Conservation (phyloP, 495 filamentous ascomycete genomes). For the Aspergillus heteromorphus region DNA sequence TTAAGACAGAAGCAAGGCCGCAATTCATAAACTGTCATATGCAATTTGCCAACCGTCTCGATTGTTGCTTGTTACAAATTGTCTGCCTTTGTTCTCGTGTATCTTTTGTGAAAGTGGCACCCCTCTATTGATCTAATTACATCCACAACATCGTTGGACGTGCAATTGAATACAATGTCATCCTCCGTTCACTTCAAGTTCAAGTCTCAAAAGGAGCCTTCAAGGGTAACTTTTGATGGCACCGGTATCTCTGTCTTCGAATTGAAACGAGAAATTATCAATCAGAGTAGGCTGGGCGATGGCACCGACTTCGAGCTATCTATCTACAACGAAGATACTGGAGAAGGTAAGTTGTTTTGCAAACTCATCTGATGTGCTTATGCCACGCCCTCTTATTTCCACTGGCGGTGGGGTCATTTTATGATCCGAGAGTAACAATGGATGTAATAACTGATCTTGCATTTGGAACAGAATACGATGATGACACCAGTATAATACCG, state of each 20-base stretch:
- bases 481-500: constrained; percentile 93
- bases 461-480: constrained; percentile 70
- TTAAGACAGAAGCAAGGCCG: constrained; percentile 9
- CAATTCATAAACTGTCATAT: constrained; percentile 14
- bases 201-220: constrained; percentile 96
- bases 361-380: constrained; percentile 1
- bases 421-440: background rate
- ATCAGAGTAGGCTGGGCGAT: constrained; percentile 87
- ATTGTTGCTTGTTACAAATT: constrained; percentile 13
- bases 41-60: constrained; percentile 12
- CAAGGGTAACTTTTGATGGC: constrained; percentile 92
- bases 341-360: constrained; percentile 65
- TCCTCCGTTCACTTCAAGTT: constrained; percentile 99
- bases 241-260: constrained; percentile 98
- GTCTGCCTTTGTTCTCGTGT: constrained; percentile 22
- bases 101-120: constrained; percentile 25
- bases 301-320: constrained; percentile 95
- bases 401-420: background rate
- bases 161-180: constrained; percentile 68
- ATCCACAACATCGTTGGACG: constrained; percentile 25
- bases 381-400: background rate
- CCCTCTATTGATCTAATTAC: constrained; percentile 32
- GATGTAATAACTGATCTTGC: constrained; percentile 5
- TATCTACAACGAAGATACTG: constrained; percentile 84
- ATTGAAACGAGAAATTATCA: constrained; percentile 96